Percentiles rank a stretch among this genome's conserved stretches.
Evolutionary conservation across 441 rosid species (phyloP).

Genomic region (Omphalea diandra): DNA sequence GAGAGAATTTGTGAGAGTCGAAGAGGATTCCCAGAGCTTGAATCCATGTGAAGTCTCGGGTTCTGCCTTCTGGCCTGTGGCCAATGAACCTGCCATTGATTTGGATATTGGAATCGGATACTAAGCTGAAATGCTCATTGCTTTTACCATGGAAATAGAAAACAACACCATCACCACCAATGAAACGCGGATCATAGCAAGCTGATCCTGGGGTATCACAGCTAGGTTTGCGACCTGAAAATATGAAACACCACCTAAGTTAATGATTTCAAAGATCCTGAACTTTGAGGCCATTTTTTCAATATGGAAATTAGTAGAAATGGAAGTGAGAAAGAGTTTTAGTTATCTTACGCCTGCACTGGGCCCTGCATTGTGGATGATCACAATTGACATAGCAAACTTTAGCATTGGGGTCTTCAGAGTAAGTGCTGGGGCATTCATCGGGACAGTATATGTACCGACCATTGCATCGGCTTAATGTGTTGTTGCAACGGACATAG

Average conservation of each 20-base stretch:
- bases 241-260: neutral
- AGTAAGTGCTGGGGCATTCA: conserved; percentile 29
- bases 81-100: conserved; percentile 76
- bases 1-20: conserved; percentile 50
- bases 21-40: conserved; percentile 77
- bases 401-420: conserved; percentile 17
- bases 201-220: conserved; percentile 64
- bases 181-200: conserved; percentile 67
- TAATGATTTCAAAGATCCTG: no score
- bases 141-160: conserved; percentile 74
- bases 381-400: conserved; percentile 35
- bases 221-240: conserved; percentile 46
- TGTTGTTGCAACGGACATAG: neutral
- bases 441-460: conserved; percentile 24
- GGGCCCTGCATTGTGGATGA: conserved; percentile 25
- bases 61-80: conserved; percentile 55
- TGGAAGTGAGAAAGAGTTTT: neutral
- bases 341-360: conserved; percentile 28
- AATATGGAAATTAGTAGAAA: neutral
- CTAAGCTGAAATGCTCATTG: conserved; percentile 57
- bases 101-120: conserved; percentile 59
- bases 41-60: conserved; percentile 86
- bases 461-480: conserved; percentile 23
- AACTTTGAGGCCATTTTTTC: neutral
- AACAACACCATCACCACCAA: conserved; percentile 67